Conservation (phyloP, 495 filamentous ascomycete species). For the Annulohypoxylon nitens region DNA sequence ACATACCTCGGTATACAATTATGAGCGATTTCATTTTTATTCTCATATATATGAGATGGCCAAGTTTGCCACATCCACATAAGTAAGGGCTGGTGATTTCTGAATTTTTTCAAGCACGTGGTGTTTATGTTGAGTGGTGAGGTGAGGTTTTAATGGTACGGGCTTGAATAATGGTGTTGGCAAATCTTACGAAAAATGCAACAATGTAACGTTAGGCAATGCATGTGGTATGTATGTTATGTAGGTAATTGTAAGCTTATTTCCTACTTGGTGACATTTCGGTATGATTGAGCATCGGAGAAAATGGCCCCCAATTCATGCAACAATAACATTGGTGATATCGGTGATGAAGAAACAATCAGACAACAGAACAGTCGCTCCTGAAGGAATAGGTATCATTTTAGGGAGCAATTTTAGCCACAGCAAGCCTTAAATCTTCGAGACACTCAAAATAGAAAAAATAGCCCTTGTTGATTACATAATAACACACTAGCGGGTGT, state of each 20-base stretch:
- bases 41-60: background rate
- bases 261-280: conserved; percentile 6
- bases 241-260: conserved; percentile 9
- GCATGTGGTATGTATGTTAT: background rate
- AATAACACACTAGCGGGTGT: background rate
- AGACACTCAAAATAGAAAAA: background rate
- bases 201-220: conserved; percentile 1
- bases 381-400: background rate
- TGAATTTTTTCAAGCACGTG: background rate
- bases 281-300: background rate
- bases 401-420: background rate
- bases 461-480: background rate
- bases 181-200: conserved; percentile 8
- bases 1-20: conserved; percentile 11
- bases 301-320: background rate
- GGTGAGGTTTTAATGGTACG: conserved; percentile 1
- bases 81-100: conserved; percentile 3
- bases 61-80: background rate
- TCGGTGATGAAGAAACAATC: background rate
- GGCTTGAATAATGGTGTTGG: background rate
- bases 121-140: conserved; percentile 1
- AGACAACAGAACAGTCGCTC: background rate
- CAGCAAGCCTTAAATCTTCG: background rate
- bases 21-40: background rate
- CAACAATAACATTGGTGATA: background rate